Base-by-base conservation (phyloP, 2,329 filamentous ascomycete species). In the Sporothrix brasiliensis region DNA sequence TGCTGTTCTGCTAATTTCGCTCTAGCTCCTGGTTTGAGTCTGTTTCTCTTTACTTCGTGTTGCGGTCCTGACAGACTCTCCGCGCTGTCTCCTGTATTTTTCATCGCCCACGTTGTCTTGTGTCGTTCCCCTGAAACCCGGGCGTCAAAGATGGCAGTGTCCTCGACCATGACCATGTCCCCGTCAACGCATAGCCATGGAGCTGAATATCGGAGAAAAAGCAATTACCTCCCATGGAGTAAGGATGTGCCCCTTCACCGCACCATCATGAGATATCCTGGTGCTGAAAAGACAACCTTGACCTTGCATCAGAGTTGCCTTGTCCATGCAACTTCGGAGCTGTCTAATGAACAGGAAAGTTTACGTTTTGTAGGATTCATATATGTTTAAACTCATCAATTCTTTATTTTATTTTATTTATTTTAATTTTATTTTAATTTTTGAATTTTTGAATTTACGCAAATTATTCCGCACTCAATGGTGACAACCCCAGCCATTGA, bases 1-100 rank as follows among this genome's bases (percentile, higher is more conserved):
- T 19, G 5, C 10, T 21, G n/a, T 47, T 39, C 56, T 65, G 21
- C 14, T 14, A 30, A 49, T 49, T 11, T 49, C 60, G 21, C 60
- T 65, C 49, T 41, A n/a, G 14, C 61, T 34, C 44, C 44, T 65
- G 44, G 24, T 65, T 50, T 34, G 61, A 50, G 24, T 65, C 24
- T 65, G 61, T 50, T 50, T 47, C 58, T 63, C 58, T 63, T 34
- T 34, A 34, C 34, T 34, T 34, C 34, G 34, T 63, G n/a, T 2
- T 19, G 13, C 58, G 21, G 10, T 24, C 21, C 5, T 9, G 5
- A 14, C 41, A 14, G 34, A 1, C n/a, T 7, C n/a, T 24, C n/a
- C 13, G 11, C 24, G 13, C 16, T 13, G 39, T 63, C 60, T 27
- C 41, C 21, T 27, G 24, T 30, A 27, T 63, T 30, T n/a, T 49